Conservation (phyloP, 2,329 filamentous ascomycete species). For the Alternaria arbusti region DNA sequence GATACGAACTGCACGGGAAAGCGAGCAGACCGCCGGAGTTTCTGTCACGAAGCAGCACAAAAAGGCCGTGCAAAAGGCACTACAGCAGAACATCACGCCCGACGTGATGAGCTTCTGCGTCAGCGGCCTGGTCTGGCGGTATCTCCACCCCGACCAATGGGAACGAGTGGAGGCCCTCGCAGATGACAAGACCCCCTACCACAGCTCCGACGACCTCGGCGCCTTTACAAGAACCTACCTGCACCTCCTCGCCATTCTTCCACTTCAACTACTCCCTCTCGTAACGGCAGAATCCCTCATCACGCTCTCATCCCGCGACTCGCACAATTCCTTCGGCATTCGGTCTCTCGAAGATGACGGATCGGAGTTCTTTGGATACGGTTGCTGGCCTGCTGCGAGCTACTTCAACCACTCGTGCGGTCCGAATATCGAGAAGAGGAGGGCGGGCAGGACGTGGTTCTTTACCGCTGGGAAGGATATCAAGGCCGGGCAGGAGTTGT, state of each 20-base stretch:
- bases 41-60: constrained; percentile 41
- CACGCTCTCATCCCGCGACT: constrained; percentile 48
- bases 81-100: constrained; percentile 37
- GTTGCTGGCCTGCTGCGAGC: constrained; percentile 54
- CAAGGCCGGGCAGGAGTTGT: constrained; percentile 50
- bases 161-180: constrained; percentile 47
- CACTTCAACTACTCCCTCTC: constrained; percentile 40
- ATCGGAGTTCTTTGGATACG: constrained; percentile 57
- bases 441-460: constrained; percentile 50
- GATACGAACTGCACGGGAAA: constrained; percentile 34
- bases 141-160: constrained; percentile 41
- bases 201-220: constrained; percentile 47
- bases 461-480: constrained; percentile 50
- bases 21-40: constrained; percentile 7
- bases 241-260: constrained; percentile 52
- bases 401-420: constrained; percentile 59
- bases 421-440: constrained; percentile 53
- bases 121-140: constrained; percentile 46
- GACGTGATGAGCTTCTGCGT: constrained; percentile 54
- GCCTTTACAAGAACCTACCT: constrained; percentile 51
- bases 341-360: constrained; percentile 53
- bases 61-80: constrained; percentile 39
- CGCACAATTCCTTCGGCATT: constrained; percentile 58
- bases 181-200: constrained; percentile 51
- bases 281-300: constrained; percentile 46